Base-by-base conservation (phyloP, 73 alveolate species). In the Halteria grandinella region DNA sequence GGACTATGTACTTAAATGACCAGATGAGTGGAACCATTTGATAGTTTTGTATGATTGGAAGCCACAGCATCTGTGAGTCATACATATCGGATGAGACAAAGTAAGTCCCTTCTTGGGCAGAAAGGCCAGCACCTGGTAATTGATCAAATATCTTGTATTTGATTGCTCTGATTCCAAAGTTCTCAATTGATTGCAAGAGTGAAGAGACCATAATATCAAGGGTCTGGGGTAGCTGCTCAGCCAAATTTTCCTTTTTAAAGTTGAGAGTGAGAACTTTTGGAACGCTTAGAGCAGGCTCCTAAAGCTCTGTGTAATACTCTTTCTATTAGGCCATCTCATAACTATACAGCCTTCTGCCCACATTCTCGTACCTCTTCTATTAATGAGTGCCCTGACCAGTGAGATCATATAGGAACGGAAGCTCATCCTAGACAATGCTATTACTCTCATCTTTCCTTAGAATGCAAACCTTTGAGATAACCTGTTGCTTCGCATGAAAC, bases 301-400 rank as follows among this genome's bases (percentile, higher is more conserved):
- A 21, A 27, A 28, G 21, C n/a, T 73, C 52, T 37, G 14, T 24
- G 15, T 48, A 60, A 39, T 21, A 37, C 7, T 37, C 41, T 36
- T 52, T 6, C 27, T 73, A 15, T 21, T 53, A 24, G 24, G 32
- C 18, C 11, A 55, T 21, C 27, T 73, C 85, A 34, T 37, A 53
- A 15, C 75, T n/a, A 37, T 53, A 63, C 32, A 73, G 23, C 24
- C 55, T 75, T 20, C 43, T 51, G 37, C 80, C 47, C 27, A 55
- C 1, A 18, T 53, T 73, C 23, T 52, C 66, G 32, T 8, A 54
- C 1, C 29, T 49, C 1, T 6, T n/a, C 18, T 36, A 15, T 12
- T 12, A 3, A 37, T 54, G 41, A 11, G 34, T 53, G 10, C 66
- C 69, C 41, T 73, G 40, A 0, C 55, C 59, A 0, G 2, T 33